phyloP scores from a whole-genome alignment of 148 eudicot species.

The Arbutus unedo region DNA sequence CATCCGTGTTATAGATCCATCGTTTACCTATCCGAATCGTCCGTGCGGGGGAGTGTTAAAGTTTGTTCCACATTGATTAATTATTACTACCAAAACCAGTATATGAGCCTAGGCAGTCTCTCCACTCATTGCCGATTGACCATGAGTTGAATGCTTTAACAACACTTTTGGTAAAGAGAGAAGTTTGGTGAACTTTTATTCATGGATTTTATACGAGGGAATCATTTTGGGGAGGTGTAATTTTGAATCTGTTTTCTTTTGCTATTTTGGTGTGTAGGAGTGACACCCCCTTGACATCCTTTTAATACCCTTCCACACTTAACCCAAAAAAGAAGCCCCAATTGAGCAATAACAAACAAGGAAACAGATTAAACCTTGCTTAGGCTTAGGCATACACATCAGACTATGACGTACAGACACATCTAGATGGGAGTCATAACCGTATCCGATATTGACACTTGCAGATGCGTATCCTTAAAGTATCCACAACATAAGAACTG shows the following conservation, averaged over 20 bases:
- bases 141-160: too few species aligned
- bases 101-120: too few species aligned
- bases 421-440: too few species aligned
- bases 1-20: too few species aligned
- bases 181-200: background rate
- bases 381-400: background rate
- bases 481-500: too few species aligned
- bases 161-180: background rate
- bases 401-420: background rate
- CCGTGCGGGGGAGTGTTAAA: too few species aligned
- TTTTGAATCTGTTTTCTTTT: background rate
- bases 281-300: background rate
- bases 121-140: too few species aligned
- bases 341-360: constrained; percentile 1
- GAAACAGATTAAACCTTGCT: background rate
- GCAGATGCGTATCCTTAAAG: too few species aligned
- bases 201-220: background rate
- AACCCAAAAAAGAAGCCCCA: background rate
- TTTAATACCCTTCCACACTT: background rate
- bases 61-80: too few species aligned
- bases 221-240: background rate
- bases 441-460: too few species aligned
- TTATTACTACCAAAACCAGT: too few species aligned
- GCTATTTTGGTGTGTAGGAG: background rate
- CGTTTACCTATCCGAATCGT: too few species aligned